A percentile compares a stretch with the other conserved stretches of the same genome.
These are phyloP conservation scores for Lactarius sp. DNA, from an alignment of 768 basidiomycete species.

Conservation along the genomic window DNA sequence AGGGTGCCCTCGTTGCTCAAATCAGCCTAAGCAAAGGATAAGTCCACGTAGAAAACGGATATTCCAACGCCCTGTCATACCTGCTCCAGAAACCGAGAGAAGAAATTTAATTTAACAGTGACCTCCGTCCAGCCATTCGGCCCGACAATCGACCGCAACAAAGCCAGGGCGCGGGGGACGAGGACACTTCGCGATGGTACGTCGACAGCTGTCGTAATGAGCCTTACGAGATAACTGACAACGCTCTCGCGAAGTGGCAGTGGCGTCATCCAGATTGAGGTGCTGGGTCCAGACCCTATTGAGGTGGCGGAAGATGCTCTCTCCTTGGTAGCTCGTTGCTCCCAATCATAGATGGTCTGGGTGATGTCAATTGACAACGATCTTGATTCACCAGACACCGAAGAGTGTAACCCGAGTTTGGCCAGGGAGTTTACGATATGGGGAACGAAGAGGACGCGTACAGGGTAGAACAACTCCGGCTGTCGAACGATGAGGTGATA, in stretches of 20 bases:
- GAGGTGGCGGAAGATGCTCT: constrained; percentile 14
- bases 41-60: background rate
- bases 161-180: constrained; percentile 55
- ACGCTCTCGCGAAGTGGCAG: constrained; percentile 80
- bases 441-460: constrained; percentile 87
- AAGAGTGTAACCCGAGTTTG: constrained; percentile 77
- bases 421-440: constrained; percentile 88
- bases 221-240: constrained; percentile 91
- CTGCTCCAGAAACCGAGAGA: constrained; percentile 77
- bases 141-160: constrained; percentile 75
- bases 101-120: constrained; percentile 86
- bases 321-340: constrained; percentile 50
- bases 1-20: constrained; percentile 61
- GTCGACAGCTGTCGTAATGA: constrained; percentile 67
- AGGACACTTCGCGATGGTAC: constrained; percentile 42
- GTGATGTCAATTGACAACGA: constrained; percentile 83
- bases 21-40: constrained; percentile 51
- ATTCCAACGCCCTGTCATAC: constrained; percentile 38
- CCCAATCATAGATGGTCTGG: constrained; percentile 93
- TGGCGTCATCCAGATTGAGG: constrained; percentile 62
- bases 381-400: constrained; percentile 75
- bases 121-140: constrained; percentile 88
- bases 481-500: constrained; percentile 93
- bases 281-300: constrained; percentile 5
- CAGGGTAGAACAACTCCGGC: constrained; percentile 85